Evolutionary conservation across 2,329 filamentous ascomycete genomes (phyloP), one percentile per base, ranked within the genome.

Genomic region (Dissoconium aciculare): DNA sequence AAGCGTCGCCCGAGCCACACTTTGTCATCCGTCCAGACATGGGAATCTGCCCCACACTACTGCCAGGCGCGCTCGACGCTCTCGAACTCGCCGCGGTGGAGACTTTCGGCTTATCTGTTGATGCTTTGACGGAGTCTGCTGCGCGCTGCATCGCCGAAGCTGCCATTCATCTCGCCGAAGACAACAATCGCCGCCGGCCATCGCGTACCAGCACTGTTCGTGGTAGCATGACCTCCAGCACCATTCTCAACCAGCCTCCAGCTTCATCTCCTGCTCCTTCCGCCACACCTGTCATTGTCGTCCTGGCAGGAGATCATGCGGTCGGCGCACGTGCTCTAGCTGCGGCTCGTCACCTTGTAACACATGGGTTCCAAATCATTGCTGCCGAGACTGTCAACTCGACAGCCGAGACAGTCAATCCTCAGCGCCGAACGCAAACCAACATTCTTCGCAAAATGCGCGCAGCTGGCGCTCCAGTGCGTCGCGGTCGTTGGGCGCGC

Each of bases 301-400:
- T 95, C 5, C 65, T 95, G n/a, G 85, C 82, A 0, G 87, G 89
- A n/a, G 95, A 94, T 54, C 87, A 93, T 55, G 83, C 83, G 42
- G 84, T 78, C 1, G 85, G 87, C 23, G 76, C 81, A 21, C 70
- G 87, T 35, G 83, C 84, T 3, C 67, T 95, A 31, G 80, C 83
- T 10, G 84, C 84, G 3, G 84, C 78, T 15, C 73, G 89, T 4
- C 85, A 95, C 52, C 67, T 95, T 5, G 74, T 81, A 30, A 87
- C 85, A 49, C 80, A 85, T 40, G 79, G 80, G 12, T 63, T 82
- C 32, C 77, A 82, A 33, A 74, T 92, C 21, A 70, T 91, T 27
- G 66, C 93, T 5, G 89, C 83, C 37, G 67, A 95, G 5, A 73
- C 92, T 3, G 82, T 84, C 0, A 73, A 87, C 36, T 84, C 93